phyloP scores from a whole-genome alignment of 2,329 filamentous ascomycete species.

The Diatrype stigma region DNA sequence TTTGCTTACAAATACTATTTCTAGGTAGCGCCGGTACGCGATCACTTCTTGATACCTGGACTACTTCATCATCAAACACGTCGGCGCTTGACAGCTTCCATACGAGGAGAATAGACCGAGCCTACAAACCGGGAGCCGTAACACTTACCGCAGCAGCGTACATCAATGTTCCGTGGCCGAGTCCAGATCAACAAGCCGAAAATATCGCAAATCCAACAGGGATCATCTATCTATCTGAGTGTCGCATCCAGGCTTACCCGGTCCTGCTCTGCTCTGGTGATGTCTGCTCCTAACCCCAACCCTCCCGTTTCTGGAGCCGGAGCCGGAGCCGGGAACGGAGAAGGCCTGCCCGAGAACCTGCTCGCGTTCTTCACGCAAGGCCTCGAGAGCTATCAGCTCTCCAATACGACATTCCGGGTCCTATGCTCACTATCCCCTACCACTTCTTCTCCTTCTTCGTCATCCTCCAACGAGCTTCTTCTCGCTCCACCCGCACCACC shows the following conservation, averaged over 20 bases:
- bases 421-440: slow-evolving; percentile 35
- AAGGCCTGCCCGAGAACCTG: slow-evolving; percentile 19
- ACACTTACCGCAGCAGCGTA: no score
- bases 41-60: neutral
- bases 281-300: slow-evolving; percentile 7
- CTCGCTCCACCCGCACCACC: slow-evolving; percentile 14
- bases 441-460: slow-evolving; percentile 3
- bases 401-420: slow-evolving; percentile 39
- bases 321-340: no score
- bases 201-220: no score
- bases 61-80: neutral
- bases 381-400: slow-evolving; percentile 41
- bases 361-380: slow-evolving; percentile 40
- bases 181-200: no score
- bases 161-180: no score
- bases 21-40: no score
- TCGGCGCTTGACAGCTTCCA: neutral
- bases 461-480: slow-evolving; percentile 3
- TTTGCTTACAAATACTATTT: no score
- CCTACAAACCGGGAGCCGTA: no score
- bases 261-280: slow-evolving; percentile 4
- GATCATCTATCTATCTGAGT: no score
- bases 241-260: no score
- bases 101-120: no score
- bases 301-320: slow-evolving; percentile 15